phyloP scores from a whole-genome alignment of 139 green algal genomes.

The Chlamydomonas sphaeroides region DNA sequence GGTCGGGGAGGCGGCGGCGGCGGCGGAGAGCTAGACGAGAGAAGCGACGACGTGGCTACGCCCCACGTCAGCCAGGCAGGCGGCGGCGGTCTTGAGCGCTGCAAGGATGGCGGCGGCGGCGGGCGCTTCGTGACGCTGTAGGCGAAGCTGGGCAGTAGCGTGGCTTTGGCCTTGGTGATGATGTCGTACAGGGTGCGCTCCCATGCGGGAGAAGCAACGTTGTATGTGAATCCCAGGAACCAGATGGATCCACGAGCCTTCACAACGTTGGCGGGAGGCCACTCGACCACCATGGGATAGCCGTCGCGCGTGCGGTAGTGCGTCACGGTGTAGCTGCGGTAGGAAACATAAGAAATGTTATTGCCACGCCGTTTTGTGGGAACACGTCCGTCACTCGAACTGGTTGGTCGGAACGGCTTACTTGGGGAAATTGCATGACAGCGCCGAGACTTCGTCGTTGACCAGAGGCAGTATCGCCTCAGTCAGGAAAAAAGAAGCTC shows the following conservation, averaged over 20 bases:
- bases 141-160: background rate
- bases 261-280: background rate
- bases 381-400: no score
- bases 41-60: no score
- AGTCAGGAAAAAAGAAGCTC: background rate
- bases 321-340: background rate
- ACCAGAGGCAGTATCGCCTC: background rate
- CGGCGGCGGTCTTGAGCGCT: background rate
- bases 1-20: background rate
- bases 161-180: background rate
- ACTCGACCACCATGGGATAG: conserved; percentile 22
- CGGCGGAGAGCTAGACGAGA: background rate
- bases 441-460: background rate
- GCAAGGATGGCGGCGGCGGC: no score
- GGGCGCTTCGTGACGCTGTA: background rate
- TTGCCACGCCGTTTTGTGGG: no score
- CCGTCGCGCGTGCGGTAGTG: background rate
- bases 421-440: conserved; percentile 18
- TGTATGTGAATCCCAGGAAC: conserved; percentile 5
- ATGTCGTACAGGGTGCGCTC: background rate
- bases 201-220: background rate
- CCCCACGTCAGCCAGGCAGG: background rate
- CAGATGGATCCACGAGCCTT: background rate
- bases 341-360: no score
- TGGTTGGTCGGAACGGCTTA: background rate